These are phyloP conservation scores for Chlorella sp. DNA, from an alignment of 139 green algal species.

Conservation along the genomic window DNA sequence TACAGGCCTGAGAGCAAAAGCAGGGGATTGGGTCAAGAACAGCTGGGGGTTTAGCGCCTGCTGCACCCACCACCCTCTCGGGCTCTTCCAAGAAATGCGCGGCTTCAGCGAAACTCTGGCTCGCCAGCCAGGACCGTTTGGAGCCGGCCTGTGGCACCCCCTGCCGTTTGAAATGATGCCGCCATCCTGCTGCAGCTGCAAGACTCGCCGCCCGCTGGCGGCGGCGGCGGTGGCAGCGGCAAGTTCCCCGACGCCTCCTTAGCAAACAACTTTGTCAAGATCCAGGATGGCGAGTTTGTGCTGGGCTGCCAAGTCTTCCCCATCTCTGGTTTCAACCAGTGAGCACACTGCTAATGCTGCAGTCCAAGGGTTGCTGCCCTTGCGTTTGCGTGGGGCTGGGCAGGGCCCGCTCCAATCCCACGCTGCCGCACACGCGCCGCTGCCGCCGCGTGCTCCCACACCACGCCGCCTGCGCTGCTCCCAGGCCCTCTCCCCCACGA, in stretches of 20 bases:
- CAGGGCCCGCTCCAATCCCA: background rate
- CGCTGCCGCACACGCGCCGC: background rate
- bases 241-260: conserved; percentile 6
- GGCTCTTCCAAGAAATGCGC: too few relatives aligned
- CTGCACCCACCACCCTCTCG: too few relatives aligned
- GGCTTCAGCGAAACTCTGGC: too few relatives aligned
- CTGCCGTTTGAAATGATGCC: background rate
- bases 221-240: background rate
- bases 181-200: background rate
- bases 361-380: background rate
- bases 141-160: too few relatives aligned
- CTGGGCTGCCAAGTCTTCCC: conserved; percentile 41
- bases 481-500: background rate
- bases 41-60: too few relatives aligned
- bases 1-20: too few relatives aligned
- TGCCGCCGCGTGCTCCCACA: background rate
- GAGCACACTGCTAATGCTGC: background rate
- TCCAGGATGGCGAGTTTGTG: conserved; percentile 44
- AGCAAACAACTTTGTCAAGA: conserved; percentile 33
- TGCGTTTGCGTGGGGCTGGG: background rate
- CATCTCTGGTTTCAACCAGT: conserved; percentile 36
- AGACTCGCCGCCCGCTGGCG: background rate
- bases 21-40: too few relatives aligned
- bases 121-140: too few relatives aligned
- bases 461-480: too few relatives aligned